A percentile compares a stretch with the other conserved stretches of the same genome.
These are phyloP conservation scores for Pythium rishiriense DNA, from an alignment of 352 stramenopile species.

Conservation along the genomic window DNA sequence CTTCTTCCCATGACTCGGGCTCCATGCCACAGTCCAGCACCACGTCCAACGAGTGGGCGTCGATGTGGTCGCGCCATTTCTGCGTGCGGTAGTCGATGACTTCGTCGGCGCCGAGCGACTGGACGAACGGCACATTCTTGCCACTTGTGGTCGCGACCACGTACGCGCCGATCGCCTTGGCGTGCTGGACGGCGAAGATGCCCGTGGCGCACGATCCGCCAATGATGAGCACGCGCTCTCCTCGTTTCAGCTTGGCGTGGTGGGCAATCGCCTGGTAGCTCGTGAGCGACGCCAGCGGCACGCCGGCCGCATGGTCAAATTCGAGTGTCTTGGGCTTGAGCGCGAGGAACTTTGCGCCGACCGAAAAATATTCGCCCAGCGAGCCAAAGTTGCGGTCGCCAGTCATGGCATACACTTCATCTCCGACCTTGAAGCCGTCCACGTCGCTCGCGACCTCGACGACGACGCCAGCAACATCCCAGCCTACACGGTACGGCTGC, in stretches of 20 bases:
- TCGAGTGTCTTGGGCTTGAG: constrained; percentile 42
- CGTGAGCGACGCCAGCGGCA: constrained; percentile 32
- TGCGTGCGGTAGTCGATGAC: constrained; percentile 47
- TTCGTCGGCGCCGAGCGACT: constrained; percentile 39
- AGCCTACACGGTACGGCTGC: constrained; percentile 17
- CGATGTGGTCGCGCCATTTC: constrained; percentile 22
- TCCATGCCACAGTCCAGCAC: constrained; percentile 29
- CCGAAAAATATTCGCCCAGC: constrained; percentile 43
- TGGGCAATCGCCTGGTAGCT: constrained; percentile 39
- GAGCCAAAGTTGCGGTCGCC: constrained; percentile 14
- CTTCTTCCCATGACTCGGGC: constrained; percentile 33
- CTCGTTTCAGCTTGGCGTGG: constrained; percentile 14
- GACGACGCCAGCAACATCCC: constrained; percentile 15
- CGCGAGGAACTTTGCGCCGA: constrained; percentile 32
- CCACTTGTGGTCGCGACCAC: constrained; percentile 42
- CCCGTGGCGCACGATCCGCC: constrained; percentile 40
- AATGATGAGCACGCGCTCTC: constrained; percentile 31
- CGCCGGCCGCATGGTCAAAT: constrained; percentile 36
- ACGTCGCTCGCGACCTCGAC: constrained; percentile 9
- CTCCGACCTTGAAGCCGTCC: constrained; percentile 13
- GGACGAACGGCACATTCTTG: constrained; percentile 45
- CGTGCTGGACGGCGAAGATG: constrained; percentile 28
- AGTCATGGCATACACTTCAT: constrained; percentile 26
- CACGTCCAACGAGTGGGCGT: constrained; percentile 16
- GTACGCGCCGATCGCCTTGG: constrained; percentile 36